A percentile compares a stretch with the other conserved stretches of the same genome.
These are phyloP conservation scores for Amorphotheca resinae DNA, from an alignment of 495 filamentous ascomycete species.

Conservation along the genomic window DNA sequence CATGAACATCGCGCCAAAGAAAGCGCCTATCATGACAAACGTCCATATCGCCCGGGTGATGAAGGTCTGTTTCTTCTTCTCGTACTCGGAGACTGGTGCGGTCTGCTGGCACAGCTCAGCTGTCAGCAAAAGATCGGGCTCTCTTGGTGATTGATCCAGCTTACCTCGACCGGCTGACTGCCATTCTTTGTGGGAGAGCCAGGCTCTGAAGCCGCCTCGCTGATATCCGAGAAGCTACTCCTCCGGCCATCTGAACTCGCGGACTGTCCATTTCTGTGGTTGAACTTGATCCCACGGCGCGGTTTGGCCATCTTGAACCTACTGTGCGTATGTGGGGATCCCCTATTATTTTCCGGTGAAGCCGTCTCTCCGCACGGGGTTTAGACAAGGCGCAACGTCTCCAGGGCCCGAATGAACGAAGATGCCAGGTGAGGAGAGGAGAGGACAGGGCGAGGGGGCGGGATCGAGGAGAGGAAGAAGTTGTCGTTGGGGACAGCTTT, in stretches of 20 bases:
- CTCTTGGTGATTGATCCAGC: no score
- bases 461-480: no score
- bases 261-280: slow-evolving; percentile 44
- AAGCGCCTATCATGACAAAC: slow-evolving; percentile 88
- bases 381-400: no score
- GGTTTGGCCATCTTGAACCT: slow-evolving; percentile 50
- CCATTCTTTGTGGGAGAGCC: slow-evolving; percentile 9
- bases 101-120: slow-evolving; percentile 28
- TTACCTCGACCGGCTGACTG: slow-evolving; percentile 2
- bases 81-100: slow-evolving; percentile 58
- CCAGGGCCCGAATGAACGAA: no score
- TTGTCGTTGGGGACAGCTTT: no score
- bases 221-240: slow-evolving; percentile 66
- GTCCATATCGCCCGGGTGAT: slow-evolving; percentile 97
- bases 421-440: no score
- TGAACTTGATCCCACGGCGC: slow-evolving; percentile 75
- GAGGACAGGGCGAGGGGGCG: no score
- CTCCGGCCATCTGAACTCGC: slow-evolving; percentile 38
- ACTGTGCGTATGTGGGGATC: no score
- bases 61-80: slow-evolving; percentile 98
- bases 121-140: no score
- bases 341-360: background rate
- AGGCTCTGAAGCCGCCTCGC: slow-evolving; percentile 55
- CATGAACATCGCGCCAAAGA: slow-evolving; percentile 83
- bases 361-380: no score